These are phyloP conservation scores for Fusarium agapanthi DNA, from an alignment of 2,329 filamentous ascomycete genomes.

Conservation along the genomic window DNA sequence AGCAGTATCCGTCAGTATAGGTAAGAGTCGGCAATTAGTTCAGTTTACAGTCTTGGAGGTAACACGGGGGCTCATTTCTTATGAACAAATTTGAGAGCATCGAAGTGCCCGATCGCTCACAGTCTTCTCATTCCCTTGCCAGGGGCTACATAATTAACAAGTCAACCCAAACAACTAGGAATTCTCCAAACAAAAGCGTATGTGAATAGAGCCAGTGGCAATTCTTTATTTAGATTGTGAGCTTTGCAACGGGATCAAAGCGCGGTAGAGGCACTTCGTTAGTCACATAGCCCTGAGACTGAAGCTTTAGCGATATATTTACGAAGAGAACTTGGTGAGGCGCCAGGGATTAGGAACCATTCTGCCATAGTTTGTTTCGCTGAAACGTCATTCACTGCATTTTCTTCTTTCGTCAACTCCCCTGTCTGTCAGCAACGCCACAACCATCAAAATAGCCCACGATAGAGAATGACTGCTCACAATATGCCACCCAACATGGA, in stretches of 20 bases:
- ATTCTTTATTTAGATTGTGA: not conserved
- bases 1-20: not conserved
- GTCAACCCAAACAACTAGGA: not conserved
- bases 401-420: not conserved
- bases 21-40: not conserved
- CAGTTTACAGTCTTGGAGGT: not conserved
- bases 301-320: not conserved
- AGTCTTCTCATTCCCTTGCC: not conserved
- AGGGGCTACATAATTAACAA: not conserved
- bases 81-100: not conserved
- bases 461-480: not conserved
- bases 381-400: not conserved
- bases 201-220: not conserved
- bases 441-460: not conserved
- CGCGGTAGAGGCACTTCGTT: not conserved
- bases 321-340: not conserved
- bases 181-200: not conserved
- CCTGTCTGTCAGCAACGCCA: not conserved
- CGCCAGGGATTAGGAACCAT: not conserved
- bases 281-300: not conserved
- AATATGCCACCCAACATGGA: not conserved
- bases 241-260: not conserved
- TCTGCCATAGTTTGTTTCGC: not conserved
- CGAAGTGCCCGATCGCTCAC: not conserved
- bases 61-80: not conserved